A percentile compares a stretch with the other conserved stretches of the same genome.
These are phyloP conservation scores for Pistacia atlantica DNA, from an alignment of 345 rosid genomes.

Conservation along the genomic window DNA sequence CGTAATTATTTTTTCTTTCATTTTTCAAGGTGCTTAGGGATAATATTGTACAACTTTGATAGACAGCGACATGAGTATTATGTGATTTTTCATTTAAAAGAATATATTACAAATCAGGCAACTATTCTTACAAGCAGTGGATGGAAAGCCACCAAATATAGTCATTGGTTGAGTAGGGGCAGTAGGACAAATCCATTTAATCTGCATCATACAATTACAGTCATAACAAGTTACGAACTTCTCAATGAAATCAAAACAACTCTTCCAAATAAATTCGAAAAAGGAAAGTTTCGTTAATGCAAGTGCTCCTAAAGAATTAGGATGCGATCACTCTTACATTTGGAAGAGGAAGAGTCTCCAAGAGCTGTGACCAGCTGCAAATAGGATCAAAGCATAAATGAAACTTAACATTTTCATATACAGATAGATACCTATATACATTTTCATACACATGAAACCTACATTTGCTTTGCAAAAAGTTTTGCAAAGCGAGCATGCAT, in stretches of 20 bases:
- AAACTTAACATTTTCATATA: neutral
- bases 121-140: slow-evolving; percentile 84
- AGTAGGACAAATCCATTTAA: slow-evolving; percentile 99
- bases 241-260: slow-evolving; percentile 3
- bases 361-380: slow-evolving; percentile 98
- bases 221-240: slow-evolving; percentile 10
- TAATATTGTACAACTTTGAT: neutral
- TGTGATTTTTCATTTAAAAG: neutral
- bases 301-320: slow-evolving; percentile 4
- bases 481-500: too few relatives aligned
- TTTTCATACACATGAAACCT: too few relatives aligned
- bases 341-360: slow-evolving; percentile 92
- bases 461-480: too few relatives aligned
- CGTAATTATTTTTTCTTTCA: neutral
- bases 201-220: slow-evolving; percentile 45
- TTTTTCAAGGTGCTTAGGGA: neutral
- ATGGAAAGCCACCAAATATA: slow-evolving; percentile 94
- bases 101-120: neutral
- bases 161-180: slow-evolving; percentile 90
- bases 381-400: slow-evolving; percentile 33
- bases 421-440: too few relatives aligned
- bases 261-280: neutral
- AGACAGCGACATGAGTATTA: neutral
- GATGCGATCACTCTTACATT: slow-evolving; percentile 56
- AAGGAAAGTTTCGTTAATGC: too few relatives aligned